phyloP scores from a whole-genome alignment of 176 grass and related monocot genomes.

The Dendrocalamus sinicus region DNA sequence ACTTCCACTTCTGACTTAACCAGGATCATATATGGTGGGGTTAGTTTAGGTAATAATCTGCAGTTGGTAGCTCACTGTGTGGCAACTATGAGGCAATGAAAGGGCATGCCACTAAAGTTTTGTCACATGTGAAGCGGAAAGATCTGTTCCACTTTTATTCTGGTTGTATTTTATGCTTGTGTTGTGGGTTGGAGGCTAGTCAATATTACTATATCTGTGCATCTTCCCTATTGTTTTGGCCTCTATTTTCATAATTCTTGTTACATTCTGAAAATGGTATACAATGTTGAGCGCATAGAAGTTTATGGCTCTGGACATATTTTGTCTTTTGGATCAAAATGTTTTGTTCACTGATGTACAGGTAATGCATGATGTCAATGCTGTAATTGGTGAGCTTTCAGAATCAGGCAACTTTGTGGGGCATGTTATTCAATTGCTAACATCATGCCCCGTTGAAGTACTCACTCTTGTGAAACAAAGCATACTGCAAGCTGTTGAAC shows the following conservation, averaged over 20 bases:
- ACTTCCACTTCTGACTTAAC: not conserved
- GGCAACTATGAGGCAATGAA: not conserved
- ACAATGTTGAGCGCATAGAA: not conserved
- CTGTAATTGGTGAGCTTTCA: slow-evolving; percentile 67
- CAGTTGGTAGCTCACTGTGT: slow-evolving; percentile 6
- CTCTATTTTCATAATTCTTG: not conserved
- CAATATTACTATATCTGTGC: not conserved
- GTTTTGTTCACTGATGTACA: slow-evolving; percentile 47
- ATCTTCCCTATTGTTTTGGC: not conserved
- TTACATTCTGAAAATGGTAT: slow-evolving; percentile 15
- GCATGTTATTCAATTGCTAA: slow-evolving; percentile 68
- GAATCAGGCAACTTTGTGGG: slow-evolving; percentile 64
- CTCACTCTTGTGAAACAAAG: slow-evolving; percentile 80
- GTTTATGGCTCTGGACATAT: not conserved
- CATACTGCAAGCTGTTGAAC: slow-evolving; percentile 76
- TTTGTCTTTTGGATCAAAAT: slow-evolving; percentile 34
- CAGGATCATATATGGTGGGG: not conserved
- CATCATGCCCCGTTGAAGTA: slow-evolving; percentile 74
- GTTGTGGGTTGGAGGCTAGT: not conserved
- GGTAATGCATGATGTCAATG: slow-evolving; percentile 85
- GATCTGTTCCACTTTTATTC: not conserved
- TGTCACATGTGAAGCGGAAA: not conserved
- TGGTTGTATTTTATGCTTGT: not conserved
- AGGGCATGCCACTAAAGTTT: not conserved
- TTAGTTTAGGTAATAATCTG: not conserved